Evolutionary conservation across 106 monocot genomes (phyloP).

Genomic region (Agapanthus africanus): DNA sequence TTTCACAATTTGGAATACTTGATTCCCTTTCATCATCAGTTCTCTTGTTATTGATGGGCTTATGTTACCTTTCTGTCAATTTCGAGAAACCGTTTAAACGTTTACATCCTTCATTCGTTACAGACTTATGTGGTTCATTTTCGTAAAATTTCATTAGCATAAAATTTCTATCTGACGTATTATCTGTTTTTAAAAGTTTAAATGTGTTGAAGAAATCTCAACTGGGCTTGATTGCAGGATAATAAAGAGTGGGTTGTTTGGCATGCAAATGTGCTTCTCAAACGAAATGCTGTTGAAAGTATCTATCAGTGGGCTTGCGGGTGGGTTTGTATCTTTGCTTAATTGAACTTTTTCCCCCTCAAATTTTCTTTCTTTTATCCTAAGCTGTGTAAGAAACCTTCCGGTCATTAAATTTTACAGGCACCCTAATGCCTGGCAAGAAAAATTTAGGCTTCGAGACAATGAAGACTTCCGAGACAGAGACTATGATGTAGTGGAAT

Average conservation of each 20-base stretch:
- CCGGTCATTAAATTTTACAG: slow-evolving; percentile 27
- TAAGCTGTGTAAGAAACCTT: background rate
- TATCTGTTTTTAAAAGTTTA: background rate
- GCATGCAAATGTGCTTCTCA: slow-evolving; percentile 15
- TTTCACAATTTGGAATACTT: too few species aligned
- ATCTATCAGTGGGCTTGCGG: slow-evolving; percentile 74
- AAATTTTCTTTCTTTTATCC: background rate
- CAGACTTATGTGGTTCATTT: background rate
- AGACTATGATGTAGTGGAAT: slow-evolving; percentile 68
- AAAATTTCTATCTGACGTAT: background rate
- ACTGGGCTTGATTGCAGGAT: slow-evolving; percentile 4
- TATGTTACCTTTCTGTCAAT: background rate
- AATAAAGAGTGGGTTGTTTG: slow-evolving; percentile 19
- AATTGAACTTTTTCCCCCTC: background rate
- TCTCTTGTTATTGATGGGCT: background rate
- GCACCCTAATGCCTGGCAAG: slow-evolving; percentile 59
- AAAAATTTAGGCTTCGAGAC: slow-evolving; percentile 58
- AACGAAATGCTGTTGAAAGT: slow-evolving; percentile 66
- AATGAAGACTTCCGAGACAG: slow-evolving; percentile 64
- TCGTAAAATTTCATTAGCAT: background rate
- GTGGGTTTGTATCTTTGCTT: slow-evolving; percentile 19
- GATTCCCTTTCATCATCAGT: too few species aligned
- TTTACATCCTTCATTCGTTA: background rate
- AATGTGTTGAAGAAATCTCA: background rate
- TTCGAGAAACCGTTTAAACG: background rate